Evolutionary conservation across 163 green algal species (phyloP).

Genomic region (Trebouxiophyceae sp.): DNA sequence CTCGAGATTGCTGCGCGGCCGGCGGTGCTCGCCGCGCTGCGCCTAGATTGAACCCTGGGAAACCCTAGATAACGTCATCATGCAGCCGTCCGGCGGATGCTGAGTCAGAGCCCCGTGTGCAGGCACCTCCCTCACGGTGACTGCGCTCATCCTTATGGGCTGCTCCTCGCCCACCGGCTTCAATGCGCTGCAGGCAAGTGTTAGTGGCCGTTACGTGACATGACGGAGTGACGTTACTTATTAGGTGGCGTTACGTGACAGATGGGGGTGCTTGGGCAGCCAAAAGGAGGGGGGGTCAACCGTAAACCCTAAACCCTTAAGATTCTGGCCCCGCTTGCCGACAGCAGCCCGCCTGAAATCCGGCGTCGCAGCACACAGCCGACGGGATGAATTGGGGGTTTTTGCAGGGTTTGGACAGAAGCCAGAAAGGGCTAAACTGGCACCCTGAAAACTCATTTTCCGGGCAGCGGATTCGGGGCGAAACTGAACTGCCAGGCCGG

Average conservation of each 20-base stretch:
- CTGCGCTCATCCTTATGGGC: constrained; percentile 42
- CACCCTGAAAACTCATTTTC: constrained; percentile 15
- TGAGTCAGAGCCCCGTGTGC: constrained; percentile 2
- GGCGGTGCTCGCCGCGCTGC: background rate
- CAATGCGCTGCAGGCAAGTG: constrained; percentile 18
- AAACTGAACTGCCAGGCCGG: no score
- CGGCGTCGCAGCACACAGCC: no score
- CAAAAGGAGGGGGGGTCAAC: no score
- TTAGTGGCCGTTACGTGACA: no score
- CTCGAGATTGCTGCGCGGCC: background rate
- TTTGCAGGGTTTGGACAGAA: background rate
- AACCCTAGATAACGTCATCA: background rate
- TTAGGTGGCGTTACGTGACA: no score
- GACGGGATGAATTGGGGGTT: no score
- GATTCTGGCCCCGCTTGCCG: no score
- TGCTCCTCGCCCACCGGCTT: constrained; percentile 13
- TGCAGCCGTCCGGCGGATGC: background rate
- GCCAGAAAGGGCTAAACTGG: background rate
- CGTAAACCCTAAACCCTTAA: no score
- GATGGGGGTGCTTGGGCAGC: no score
- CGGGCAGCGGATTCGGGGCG: background rate
- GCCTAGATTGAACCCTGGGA: background rate
- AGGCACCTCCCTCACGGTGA: constrained; percentile 49
- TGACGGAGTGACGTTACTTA: no score
- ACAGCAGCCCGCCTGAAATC: no score